Evolutionary conservation across 352 stramenopile species (phyloP).

Genomic region (Phytophthora pisi): DNA sequence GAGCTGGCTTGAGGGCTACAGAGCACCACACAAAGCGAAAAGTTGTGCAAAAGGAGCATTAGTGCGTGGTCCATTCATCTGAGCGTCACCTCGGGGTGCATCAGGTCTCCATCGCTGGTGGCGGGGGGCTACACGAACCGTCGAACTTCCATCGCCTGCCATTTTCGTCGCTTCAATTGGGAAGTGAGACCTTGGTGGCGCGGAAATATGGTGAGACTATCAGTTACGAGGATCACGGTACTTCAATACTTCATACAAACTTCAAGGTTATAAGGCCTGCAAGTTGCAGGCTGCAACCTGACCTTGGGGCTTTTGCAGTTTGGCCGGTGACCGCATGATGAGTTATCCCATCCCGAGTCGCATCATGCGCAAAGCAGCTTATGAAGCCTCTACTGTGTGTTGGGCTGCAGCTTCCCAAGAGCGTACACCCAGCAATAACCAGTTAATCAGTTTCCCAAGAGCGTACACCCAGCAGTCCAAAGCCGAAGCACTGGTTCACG

Average conservation of each 20-base stretch:
- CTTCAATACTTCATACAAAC: not conserved
- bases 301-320: too few species aligned
- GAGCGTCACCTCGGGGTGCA: not conserved
- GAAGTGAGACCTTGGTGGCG: not conserved
- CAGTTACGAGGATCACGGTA: slow-evolving; percentile 1
- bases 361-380: too few species aligned
- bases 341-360: too few species aligned
- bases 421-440: too few species aligned
- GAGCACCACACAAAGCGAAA: slow-evolving; percentile 4
- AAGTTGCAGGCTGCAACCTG: too few species aligned
- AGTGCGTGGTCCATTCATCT: not conserved
- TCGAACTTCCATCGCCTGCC: slow-evolving; percentile 23
- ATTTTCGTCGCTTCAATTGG: slow-evolving; percentile 11
- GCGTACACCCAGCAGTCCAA: too few species aligned
- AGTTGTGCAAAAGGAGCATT: slow-evolving; percentile 4
- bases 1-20: slow-evolving; percentile 49
- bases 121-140: slow-evolving; percentile 11
- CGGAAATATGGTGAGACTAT: not conserved
- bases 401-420: too few species aligned
- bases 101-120: not conserved
- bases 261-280: too few species aligned
- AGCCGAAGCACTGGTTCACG: too few species aligned
- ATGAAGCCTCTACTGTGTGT: too few species aligned
- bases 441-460: too few species aligned
- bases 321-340: too few species aligned